Base-by-base conservation (phyloP, 768 basidiomycete genomes). In the Sporobolomyces phaffii region DNA sequence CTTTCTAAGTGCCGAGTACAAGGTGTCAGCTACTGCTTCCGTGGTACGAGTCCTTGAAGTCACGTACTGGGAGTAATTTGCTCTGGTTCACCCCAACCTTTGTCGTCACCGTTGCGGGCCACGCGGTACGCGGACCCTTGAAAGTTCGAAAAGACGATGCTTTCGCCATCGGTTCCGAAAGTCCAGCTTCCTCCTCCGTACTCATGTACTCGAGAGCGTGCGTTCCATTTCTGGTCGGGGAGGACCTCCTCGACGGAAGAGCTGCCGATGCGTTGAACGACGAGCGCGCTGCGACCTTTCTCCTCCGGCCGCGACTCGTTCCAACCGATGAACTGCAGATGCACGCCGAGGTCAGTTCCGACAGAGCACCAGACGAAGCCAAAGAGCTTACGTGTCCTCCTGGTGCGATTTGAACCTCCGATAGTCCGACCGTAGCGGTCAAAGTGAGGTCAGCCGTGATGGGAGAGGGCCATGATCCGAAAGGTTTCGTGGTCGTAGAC, bases 111-210 rank as follows among this genome's bases (percentile, higher is more conserved):
- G 63, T 48, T 76, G 59, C 36, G 75, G 68, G 64, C 47, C n/a
- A 65, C 77, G 56, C 48, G 73, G 73, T 86, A 88, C 0, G 87
- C 79, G 15, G 84, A 78, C 2, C 82, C 81, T 17, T 58, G 60
- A 34, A 80, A 77, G 74, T 86, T 79, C 5, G 86, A 85, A 75
- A 87, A 89, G 77, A 85, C 85, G 11, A 83, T 77, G 6, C 5
- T 15, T 79, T 76, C 10, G 80, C 81, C 44, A 44, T 78, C 79
- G 63, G 82, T 77, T 1, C 83, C 84, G 24, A 82, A 80, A 1
- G 84, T 34, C 45, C 52, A 84, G 2, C 85, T 78, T 3, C 81
- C 83, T 17, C 88, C 88, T 0, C 88, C 87, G 58, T 88, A 88
- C 75, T 58, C 50, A 53, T 51, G 54, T 1, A 62, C 53, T 15